phyloP scores from a whole-genome alignment of 2,329 filamentous ascomycete species.

The Penicillium expansum region DNA sequence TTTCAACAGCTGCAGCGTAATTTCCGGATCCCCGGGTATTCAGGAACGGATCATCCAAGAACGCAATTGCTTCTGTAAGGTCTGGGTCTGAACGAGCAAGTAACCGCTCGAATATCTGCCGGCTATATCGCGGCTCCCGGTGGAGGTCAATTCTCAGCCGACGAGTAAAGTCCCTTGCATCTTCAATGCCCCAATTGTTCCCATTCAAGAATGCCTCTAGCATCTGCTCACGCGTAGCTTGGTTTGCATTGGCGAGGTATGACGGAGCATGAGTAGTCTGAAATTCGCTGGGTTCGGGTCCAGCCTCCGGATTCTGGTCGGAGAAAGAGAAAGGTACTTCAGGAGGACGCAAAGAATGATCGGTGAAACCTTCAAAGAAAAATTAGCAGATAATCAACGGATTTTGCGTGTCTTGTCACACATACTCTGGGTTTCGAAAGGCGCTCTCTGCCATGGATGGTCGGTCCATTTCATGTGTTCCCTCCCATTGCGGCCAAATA shows the following conservation, averaged over 20 bases:
- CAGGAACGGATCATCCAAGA: constrained; percentile 37
- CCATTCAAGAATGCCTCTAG: constrained; percentile 22
- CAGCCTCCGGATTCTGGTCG: constrained; percentile 15
- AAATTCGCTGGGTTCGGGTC: constrained; percentile 13
- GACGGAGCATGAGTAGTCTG: background rate
- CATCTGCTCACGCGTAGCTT: constrained; percentile 7
- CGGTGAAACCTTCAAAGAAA: constrained; percentile 16
- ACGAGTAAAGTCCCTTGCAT: constrained; percentile 29
- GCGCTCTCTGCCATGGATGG: constrained; percentile 24
- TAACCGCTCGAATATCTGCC: constrained; percentile 35
- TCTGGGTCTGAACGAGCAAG: constrained; percentile 18
- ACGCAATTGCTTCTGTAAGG: constrained; percentile 28
- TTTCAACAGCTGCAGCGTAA: constrained; percentile 31
- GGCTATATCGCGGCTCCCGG: constrained; percentile 36
- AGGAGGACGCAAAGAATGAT: constrained; percentile 18
- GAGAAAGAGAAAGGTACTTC: constrained; percentile 22
- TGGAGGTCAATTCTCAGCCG: constrained; percentile 34
- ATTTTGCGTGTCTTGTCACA: background rate
- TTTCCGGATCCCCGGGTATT: constrained; percentile 39
- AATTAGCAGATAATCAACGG: background rate
- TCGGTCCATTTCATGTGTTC: constrained; percentile 40
- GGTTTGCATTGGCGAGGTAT: background rate
- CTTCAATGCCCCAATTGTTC: constrained; percentile 24
- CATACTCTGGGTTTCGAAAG: constrained; percentile 26
- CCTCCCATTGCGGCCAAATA: constrained; percentile 43